Percentiles rank a stretch among this genome's conserved stretches.
phyloP scores from a whole-genome alignment of 169 alveolate species.

The Plasmodium reichenowi region DNA sequence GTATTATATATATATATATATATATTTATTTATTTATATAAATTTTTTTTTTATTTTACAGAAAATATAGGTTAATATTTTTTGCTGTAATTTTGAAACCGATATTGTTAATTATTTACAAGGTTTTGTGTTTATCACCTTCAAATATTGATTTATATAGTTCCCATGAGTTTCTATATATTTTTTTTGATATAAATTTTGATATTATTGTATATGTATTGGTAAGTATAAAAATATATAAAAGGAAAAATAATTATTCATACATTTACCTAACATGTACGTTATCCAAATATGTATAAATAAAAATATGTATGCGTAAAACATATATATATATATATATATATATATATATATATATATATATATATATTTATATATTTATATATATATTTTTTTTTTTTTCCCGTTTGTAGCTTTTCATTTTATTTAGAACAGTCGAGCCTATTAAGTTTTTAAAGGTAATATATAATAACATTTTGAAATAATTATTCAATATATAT shows the following conservation, averaged over 20 bases:
- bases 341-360: neutral
- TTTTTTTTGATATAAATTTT: conserved; percentile 57
- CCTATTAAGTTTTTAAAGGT: conserved; percentile 69
- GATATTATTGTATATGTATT: conserved; percentile 64
- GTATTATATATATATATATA: neutral
- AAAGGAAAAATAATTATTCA: neutral
- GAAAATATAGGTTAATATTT: conserved; percentile 62
- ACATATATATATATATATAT: neutral
- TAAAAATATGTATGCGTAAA: neutral
- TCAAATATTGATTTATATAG: conserved; percentile 71
- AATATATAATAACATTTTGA: neutral
- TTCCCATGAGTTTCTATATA: conserved; percentile 64
- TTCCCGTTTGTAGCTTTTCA: conserved; percentile 30
- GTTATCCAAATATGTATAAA: neutral
- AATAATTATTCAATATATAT: neutral
- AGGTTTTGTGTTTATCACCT: conserved; percentile 70
- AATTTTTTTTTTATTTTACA: conserved; percentile 10
- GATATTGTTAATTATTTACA: conserved; percentile 47
- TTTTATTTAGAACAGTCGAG: conserved; percentile 58
- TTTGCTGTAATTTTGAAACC: conserved; percentile 71
- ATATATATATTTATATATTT: too few relatives aligned
- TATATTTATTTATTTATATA: neutral
- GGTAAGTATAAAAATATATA: conserved; percentile 23
- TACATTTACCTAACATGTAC: neutral
- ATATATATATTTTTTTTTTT: neutral